phyloP scores from a whole-genome alignment of 1,284 basidiomycete species.

The Microbotryomycetes sp. region DNA sequence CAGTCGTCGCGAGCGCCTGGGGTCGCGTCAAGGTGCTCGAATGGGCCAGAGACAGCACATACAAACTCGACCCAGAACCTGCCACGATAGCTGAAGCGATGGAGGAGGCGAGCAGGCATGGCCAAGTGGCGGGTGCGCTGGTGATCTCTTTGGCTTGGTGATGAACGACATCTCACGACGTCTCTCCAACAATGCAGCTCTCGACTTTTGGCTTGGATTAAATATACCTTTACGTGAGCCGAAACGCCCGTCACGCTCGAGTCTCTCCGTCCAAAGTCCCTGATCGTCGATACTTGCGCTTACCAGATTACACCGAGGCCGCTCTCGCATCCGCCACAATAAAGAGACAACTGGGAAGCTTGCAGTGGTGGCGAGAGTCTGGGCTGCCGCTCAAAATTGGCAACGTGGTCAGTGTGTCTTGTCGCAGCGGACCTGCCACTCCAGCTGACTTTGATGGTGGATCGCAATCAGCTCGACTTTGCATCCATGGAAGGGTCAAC shows the following conservation, averaged over 20 bases:
- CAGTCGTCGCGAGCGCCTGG: constrained; percentile 39
- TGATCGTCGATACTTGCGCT: constrained; percentile 36
- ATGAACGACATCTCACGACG: too few relatives aligned
- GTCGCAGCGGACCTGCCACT: constrained; percentile 52
- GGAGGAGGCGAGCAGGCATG: constrained; percentile 57
- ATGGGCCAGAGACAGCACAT: constrained; percentile 47
- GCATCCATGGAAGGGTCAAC: constrained; percentile 26
- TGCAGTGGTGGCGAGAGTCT: constrained; percentile 67
- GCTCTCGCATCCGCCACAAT: constrained; percentile 67
- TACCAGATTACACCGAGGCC: constrained; percentile 63
- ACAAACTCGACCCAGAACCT: constrained; percentile 14
- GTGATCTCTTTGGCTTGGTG: background rate
- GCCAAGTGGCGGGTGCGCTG: constrained; percentile 50
- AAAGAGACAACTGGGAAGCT: constrained; percentile 60
- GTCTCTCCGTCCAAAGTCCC: background rate
- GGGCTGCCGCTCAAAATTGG: constrained; percentile 65
- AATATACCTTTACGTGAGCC: constrained; percentile 20
- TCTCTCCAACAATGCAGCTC: constrained; percentile 43
- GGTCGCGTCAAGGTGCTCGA: constrained; percentile 40
- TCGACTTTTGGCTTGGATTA: constrained; percentile 69
- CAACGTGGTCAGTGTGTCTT: constrained; percentile 70
- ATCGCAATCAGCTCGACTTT: constrained; percentile 16
- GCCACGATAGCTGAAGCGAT: constrained; percentile 32
- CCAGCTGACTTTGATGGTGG: background rate
- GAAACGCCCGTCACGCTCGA: background rate